phyloP scores from a whole-genome alignment of 345 rosid species.

The Arabis hirsuta region DNA sequence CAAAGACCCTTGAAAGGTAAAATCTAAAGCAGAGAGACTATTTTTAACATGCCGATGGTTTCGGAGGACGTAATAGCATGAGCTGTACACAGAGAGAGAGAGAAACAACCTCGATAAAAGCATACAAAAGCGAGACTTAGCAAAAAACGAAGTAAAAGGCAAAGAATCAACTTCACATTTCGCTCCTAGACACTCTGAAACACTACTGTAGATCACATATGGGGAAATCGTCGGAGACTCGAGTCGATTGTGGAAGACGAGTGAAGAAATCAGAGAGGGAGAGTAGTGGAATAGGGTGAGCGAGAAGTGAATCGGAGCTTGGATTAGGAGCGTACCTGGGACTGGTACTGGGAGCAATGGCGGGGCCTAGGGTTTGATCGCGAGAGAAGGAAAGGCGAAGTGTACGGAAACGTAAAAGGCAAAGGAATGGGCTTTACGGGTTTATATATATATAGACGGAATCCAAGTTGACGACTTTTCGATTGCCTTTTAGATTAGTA shows the following conservation, averaged over 20 bases:
- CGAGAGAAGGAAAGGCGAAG: conserved; percentile 27
- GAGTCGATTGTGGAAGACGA: conserved; percentile 9
- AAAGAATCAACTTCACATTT: conserved; percentile 2
- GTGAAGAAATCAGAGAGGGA: conserved; percentile 10
- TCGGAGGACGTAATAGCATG: background rate
- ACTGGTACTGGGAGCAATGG: conserved; percentile 25
- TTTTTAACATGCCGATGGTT: background rate
- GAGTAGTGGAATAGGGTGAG: background rate
- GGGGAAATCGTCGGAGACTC: background rate
- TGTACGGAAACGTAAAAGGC: conserved; percentile 12
- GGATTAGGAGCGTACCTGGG: background rate
- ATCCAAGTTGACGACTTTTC: background rate
- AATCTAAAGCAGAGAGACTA: background rate
- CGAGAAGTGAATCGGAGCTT: conserved; percentile 16
- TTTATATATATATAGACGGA: conserved; percentile 23
- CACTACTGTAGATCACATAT: background rate
- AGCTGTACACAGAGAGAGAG: background rate
- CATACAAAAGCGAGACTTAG: background rate
- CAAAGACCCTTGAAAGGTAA: background rate
- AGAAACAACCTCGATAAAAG: background rate
- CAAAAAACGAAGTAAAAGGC: background rate
- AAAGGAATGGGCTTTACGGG: conserved; percentile 5
- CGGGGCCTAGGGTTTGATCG: conserved; percentile 71
- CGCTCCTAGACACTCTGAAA: background rate
- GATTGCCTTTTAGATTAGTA: no score